These are phyloP conservation scores for Carex kokanica DNA, from an alignment of 176 grass and related monocot species.

Conservation along the genomic window DNA sequence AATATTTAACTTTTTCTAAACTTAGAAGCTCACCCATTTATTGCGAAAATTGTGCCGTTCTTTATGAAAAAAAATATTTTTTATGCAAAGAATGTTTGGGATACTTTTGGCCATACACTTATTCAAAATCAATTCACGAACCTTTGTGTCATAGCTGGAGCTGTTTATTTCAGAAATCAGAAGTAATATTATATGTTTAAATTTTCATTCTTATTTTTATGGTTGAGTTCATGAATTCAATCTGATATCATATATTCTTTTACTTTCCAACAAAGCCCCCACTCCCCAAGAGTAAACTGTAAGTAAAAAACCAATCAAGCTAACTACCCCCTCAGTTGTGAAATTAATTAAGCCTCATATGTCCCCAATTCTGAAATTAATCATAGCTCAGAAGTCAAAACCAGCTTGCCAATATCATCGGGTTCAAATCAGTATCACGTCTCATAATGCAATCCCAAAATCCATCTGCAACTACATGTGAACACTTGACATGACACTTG, in stretches of 20 bases:
- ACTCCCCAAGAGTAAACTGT: neutral
- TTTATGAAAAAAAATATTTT: neutral
- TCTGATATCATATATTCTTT: neutral
- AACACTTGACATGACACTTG: neutral
- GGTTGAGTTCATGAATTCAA: neutral
- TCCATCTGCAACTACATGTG: neutral
- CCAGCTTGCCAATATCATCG: neutral
- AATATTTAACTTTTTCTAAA: neutral
- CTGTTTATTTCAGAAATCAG: neutral
- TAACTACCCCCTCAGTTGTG: neutral
- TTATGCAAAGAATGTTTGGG: neutral
- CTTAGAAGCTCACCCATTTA: neutral
- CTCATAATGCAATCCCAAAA: neutral
- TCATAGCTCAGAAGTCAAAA: neutral
- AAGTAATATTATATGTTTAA: neutral
- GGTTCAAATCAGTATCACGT: neutral
- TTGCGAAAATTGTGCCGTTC: neutral
- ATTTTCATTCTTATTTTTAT: neutral
- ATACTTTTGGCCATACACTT: neutral
- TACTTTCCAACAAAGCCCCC: neutral
- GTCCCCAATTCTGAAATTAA: neutral
- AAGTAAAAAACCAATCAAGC: neutral
- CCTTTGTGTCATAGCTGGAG: neutral
- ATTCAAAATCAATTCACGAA: neutral
- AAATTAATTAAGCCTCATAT: neutral